Conservation (phyloP, 176 grass and related monocot genomes). For the Triticum monococcum region DNA sequence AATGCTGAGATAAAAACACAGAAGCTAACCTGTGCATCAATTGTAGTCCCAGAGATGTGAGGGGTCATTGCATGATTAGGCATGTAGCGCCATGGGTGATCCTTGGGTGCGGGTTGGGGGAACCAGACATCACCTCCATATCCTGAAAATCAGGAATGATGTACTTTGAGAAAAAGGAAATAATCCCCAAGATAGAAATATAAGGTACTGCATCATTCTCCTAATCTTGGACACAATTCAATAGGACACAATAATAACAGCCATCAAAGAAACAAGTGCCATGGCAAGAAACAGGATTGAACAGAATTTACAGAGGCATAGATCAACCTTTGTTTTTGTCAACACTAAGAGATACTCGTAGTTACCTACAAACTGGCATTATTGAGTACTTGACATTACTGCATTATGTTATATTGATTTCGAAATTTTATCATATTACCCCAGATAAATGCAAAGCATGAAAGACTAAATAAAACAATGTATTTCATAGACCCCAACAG, state of each 20-base stretch:
- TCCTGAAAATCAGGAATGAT: slow-evolving; percentile 35
- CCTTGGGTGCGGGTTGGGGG: slow-evolving; percentile 77
- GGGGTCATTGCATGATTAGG: slow-evolving; percentile 95
- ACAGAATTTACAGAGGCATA: not conserved
- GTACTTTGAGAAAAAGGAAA: not conserved
- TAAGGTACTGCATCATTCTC: not conserved
- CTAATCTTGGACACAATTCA: not conserved
- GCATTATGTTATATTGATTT: not conserved
- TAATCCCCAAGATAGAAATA: not conserved
- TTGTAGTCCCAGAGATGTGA: slow-evolving; percentile 77
- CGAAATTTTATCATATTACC: not conserved
- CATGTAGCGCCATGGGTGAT: slow-evolving; percentile 86
- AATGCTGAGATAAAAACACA: slow-evolving; percentile 8
- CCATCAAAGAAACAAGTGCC: not conserved
- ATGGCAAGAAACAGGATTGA: not conserved
- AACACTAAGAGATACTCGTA: not conserved
- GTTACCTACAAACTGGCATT: not conserved
- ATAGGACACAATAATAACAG: not conserved
- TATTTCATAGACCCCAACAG: not conserved
- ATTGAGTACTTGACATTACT: not conserved
- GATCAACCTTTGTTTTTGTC: not conserved
- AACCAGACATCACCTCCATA: slow-evolving; percentile 91
- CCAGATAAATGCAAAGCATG: not conserved
- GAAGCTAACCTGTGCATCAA: slow-evolving; percentile 58
- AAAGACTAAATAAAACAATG: not conserved